A percentile compares a stretch with the other conserved stretches of the same genome.
These are phyloP conservation scores for Incumbomyces delicatus DNA, from an alignment of 2,329 filamentous ascomycete genomes.

Conservation along the genomic window DNA sequence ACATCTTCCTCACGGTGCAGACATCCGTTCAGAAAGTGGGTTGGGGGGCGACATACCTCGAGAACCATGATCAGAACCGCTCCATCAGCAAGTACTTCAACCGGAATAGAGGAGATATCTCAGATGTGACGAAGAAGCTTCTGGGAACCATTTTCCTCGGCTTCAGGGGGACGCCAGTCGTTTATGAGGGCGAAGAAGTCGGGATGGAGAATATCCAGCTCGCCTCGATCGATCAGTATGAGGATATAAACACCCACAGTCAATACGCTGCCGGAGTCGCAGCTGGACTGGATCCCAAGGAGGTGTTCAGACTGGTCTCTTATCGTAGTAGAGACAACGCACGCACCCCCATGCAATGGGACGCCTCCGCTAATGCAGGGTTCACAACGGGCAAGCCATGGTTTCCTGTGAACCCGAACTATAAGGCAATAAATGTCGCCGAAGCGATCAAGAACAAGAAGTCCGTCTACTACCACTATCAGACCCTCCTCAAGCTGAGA, in stretches of 20 bases:
- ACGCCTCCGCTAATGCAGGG: constrained; percentile 47
- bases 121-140: constrained; percentile 49
- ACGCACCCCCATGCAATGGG: constrained; percentile 65
- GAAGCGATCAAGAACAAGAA: constrained; percentile 2
- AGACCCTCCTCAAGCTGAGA: not conserved
- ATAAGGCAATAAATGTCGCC: constrained; percentile 52
- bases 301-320: constrained; percentile 39
- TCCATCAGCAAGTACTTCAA: constrained; percentile 41
- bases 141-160: constrained; percentile 46
- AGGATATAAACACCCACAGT: constrained; percentile 25
- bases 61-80: constrained; percentile 57
- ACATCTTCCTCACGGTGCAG: constrained; percentile 29
- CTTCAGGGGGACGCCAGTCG: too few relatives aligned
- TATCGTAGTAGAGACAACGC: constrained; percentile 54
- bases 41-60: constrained; percentile 57
- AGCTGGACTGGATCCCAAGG: constrained; percentile 10
- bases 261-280: constrained; percentile 23
- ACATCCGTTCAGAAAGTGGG: constrained; percentile 44
- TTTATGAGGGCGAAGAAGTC: constrained; percentile 48
- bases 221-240: constrained; percentile 21
- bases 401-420: constrained; percentile 61
- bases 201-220: constrained; percentile 44
- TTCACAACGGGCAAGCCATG: constrained; percentile 56
- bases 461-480: not conserved
- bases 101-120: constrained; percentile 19